Evolutionary conservation across 169 alveolate species (phyloP).

Genomic region (Perkinsus chesapeaki): DNA sequence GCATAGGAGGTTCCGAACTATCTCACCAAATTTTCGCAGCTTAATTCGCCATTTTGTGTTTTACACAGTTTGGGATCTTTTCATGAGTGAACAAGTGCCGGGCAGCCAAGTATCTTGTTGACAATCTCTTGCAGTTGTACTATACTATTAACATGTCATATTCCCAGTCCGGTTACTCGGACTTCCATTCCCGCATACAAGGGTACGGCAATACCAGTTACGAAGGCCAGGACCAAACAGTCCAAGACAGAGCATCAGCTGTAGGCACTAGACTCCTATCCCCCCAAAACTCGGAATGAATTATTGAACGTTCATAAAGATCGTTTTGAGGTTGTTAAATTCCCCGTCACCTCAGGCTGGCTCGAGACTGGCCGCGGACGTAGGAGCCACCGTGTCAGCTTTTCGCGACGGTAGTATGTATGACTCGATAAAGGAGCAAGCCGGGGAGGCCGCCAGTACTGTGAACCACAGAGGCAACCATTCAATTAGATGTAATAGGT

Average conservation of each 20-base stretch:
- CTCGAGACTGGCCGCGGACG: neutral
- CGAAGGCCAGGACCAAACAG: neutral
- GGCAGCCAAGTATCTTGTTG: no score
- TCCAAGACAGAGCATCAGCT: neutral
- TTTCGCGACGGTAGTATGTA: neutral
- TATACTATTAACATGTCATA: neutral
- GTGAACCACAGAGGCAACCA: neutral
- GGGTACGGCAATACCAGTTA: neutral
- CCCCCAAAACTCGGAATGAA: no score
- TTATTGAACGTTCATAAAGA: no score
- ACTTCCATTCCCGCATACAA: neutral
- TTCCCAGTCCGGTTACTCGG: neutral
- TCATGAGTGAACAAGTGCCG: no score
- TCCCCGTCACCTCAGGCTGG: neutral
- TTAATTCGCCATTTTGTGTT: no score
- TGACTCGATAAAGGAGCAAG: neutral
- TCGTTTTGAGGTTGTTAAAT: neutral
- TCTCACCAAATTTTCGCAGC: no score
- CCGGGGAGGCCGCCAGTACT: neutral
- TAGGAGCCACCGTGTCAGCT: neutral
- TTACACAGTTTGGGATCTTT: no score
- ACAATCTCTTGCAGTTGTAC: neutral
- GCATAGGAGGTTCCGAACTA: no score
- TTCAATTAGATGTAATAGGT: neutral
- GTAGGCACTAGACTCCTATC: no score